Conservation (phyloP, 352 stramenopile species). For the Phytopythium sindhum region DNA sequence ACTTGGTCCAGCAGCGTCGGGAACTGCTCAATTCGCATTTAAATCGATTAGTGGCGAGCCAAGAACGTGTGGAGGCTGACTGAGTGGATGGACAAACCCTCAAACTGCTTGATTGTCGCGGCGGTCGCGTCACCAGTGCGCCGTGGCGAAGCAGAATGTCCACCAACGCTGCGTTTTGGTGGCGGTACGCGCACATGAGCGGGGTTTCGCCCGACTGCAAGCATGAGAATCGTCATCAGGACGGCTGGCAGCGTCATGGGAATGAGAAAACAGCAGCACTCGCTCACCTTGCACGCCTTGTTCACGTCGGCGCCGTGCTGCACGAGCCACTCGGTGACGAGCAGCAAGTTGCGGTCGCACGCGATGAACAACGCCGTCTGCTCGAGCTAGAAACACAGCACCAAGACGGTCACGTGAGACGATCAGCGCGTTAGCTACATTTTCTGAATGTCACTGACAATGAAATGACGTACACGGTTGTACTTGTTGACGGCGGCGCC, state of each 20-base stretch:
- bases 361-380: slow-evolving; percentile 57
- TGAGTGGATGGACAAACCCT: slow-evolving; percentile 18
- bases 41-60: neutral
- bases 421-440: neutral
- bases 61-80: neutral
- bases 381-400: slow-evolving; percentile 32
- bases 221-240: neutral
- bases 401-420: neutral
- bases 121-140: slow-evolving; percentile 27
- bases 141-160: slow-evolving; percentile 46
- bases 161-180: slow-evolving; percentile 40
- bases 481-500: slow-evolving; percentile 48
- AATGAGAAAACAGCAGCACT: neutral
- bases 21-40: slow-evolving; percentile 9
- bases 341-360: slow-evolving; percentile 43
- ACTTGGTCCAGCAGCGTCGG: slow-evolving; percentile 15
- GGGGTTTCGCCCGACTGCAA: slow-evolving; percentile 32
- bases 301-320: slow-evolving; percentile 53
- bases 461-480: slow-evolving; percentile 31
- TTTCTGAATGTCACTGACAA: no score
- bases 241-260: neutral
- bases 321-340: slow-evolving; percentile 43
- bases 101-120: slow-evolving; percentile 28
- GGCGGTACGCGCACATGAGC: slow-evolving; percentile 54
- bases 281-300: slow-evolving; percentile 37